Evolutionary conservation across 371 early-diverging fungal genomes (phyloP), one percentile per base, ranked within the genome.

Genomic region (Rhizopus sp.): DNA sequence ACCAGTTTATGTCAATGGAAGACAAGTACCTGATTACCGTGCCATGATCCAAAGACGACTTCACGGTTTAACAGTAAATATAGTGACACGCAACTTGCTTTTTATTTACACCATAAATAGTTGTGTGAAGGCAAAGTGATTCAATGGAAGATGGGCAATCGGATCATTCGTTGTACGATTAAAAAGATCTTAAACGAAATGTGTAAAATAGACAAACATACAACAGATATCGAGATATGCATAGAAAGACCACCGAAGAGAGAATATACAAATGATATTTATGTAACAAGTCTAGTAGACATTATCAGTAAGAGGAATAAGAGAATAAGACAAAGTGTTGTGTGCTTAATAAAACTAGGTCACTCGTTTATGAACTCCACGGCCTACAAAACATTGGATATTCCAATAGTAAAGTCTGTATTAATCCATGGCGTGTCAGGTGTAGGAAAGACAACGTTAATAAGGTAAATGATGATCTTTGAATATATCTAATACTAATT

Each of bases 361-460:
- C 61, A 62, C 31, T 64, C 65, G 3, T 70, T 68, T 46, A 56
- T 48, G 7, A 57, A 69, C 49, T 55, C 66, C 12, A 32, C 40
- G 15, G 63, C 69, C 0, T 77, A 66, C 53, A 59, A 57, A 8
- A 30, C 39, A 34, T 37, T 77, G n/a, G 58, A 63, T 31, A 69
- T 77, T 29, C 70, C 73, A 5, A 62, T 63, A 16, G 69, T 68
- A 10, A 77, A 73, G 52, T 71, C 77, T n/a, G 61, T 77, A 17
- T 62, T 77, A 49, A 30, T 77, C 9, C 73, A 77, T 46, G 77
- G 77, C 15, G 70, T 71, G 3, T 50, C 72, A 17, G 77, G 77
- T 9, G 73, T 73, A 12, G 77, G 77, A 5, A 77, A 77, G 37
- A 54, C 46, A 8, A 68, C 68, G n/a, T n/a, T 70, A 12, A 55